Percentiles rank a stretch among this genome's conserved stretches.
phyloP scores from a whole-genome alignment of 2,329 filamentous ascomycete species.

The Penicillium sumatraense region DNA sequence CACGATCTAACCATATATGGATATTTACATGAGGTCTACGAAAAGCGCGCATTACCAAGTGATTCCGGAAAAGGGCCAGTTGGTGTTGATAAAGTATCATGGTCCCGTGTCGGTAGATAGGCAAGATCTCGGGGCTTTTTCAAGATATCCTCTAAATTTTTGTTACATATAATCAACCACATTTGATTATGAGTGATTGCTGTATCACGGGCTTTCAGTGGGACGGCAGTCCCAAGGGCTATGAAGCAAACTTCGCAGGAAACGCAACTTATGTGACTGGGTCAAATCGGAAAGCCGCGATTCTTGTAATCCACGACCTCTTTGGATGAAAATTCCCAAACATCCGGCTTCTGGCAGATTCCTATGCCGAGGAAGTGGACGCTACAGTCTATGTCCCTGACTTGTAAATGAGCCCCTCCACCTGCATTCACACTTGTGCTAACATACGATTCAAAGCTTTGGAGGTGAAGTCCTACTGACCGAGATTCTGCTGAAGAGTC shows the following conservation, averaged over 20 bases:
- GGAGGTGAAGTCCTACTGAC: constrained; percentile 38
- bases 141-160: no score
- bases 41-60: neutral
- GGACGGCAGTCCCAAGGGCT: constrained; percentile 45
- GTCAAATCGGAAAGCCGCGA: constrained; percentile 36
- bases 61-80: neutral
- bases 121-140: no score
- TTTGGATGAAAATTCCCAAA: constrained; percentile 54
- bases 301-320: constrained; percentile 45
- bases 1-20: neutral
- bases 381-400: constrained; percentile 53
- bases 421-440: neutral
- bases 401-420: constrained; percentile 21
- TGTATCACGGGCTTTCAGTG: constrained; percentile 45
- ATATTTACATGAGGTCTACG: neutral
- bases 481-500: constrained; percentile 33
- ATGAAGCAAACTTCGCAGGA: constrained; percentile 35
- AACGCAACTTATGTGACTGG: constrained; percentile 46
- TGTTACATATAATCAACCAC: neutral
- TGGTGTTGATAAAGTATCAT: neutral
- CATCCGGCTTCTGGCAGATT: constrained; percentile 51
- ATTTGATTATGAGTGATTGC: constrained; percentile 19
- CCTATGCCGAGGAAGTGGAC: constrained; percentile 51
- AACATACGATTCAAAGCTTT: constrained; percentile 26
- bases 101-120: no score